Evolutionary conservation across 176 grass and related monocot genomes (phyloP), one percentile per base, ranked within the genome.

Genomic region (Alloteropsis semialata): DNA sequence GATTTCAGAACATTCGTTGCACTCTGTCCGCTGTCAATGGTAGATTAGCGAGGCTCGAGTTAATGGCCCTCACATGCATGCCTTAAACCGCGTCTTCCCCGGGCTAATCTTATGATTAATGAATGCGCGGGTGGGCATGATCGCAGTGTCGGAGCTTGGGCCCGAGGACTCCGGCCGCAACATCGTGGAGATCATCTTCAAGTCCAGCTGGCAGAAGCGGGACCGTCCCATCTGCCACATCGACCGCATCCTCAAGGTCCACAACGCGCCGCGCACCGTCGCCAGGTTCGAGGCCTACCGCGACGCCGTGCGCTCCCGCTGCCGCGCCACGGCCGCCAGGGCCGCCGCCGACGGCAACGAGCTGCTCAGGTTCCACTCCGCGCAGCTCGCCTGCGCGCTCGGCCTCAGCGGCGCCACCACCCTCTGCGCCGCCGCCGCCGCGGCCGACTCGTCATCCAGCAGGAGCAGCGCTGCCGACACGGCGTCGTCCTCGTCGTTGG

Each of bases 171-270:
- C 96, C 0, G 93, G 96, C 3, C 87, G 93, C 27, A 96, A 89
- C 89, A 99, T 99, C 53, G 96, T 99, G 77, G 96, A 99, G 85
- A 99, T 99, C 65, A 99, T 99, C 85, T 96, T 99, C 77, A 99
- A 99, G 77, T 99, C 96, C 3, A 99, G 96, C 89, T 99, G 96
- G 96, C 96, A 90, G 77, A 92, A 96, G 83, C 89, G 60, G 0
- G 91, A 80, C 72, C 72, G 79, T n/a, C 82, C 93, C 34, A 89
- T 94, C 41, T 94, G 87, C 80, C 85, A 89, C 28, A 77, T 99
- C 67, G 93, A 94, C 19, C 91, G 91, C 76, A 99, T 99, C 82
- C 85, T 99, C 72, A 99, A 96, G 85, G 93, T 99, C 24, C 96
- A 90, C 85, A 99, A 87, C 57, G 15, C 81, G 0, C 57, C 76